Evolutionary conservation across 1,284 basidiomycete genomes (phyloP).

Genomic region (Schizopora paradoxa): DNA sequence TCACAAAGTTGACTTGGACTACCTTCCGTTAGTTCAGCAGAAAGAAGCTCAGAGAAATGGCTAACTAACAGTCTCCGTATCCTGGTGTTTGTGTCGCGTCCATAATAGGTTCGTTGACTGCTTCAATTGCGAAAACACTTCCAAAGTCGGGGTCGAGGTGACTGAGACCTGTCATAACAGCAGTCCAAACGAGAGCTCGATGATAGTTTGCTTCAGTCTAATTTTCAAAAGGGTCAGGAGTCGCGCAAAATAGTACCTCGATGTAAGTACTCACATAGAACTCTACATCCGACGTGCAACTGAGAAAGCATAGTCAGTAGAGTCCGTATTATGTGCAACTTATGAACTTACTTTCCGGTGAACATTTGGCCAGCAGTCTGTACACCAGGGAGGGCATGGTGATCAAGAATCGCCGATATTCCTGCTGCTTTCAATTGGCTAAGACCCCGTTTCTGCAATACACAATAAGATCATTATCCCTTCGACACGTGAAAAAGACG

Average conservation of each 20-base stretch:
- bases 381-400: constrained; percentile 73
- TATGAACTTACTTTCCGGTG: constrained; percentile 48
- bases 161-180: constrained; percentile 66
- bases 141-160: constrained; percentile 64
- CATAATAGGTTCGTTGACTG: constrained; percentile 73
- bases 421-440: constrained; percentile 52
- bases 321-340: constrained; percentile 9
- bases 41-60: constrained; percentile 23
- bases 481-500: too few relatives aligned
- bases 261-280: constrained; percentile 59
- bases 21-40: too few relatives aligned
- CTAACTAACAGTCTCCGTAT: constrained; percentile 63
- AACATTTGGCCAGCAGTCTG: constrained; percentile 55
- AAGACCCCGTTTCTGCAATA: constrained; percentile 61
- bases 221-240: background rate
- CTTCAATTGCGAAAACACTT: constrained; percentile 66
- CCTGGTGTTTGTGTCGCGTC: constrained; percentile 58
- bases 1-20: constrained; percentile 72
- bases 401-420: constrained; percentile 65
- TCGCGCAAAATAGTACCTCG: constrained; percentile 1
- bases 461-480: too few relatives aligned
- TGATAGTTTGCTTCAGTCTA: constrained; percentile 67
- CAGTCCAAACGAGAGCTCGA: constrained; percentile 71
- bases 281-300: constrained; percentile 61
- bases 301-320: constrained; percentile 18